phyloP scores from a whole-genome alignment of 108 stramenopile genomes.

The Cyclotella sp. region DNA sequence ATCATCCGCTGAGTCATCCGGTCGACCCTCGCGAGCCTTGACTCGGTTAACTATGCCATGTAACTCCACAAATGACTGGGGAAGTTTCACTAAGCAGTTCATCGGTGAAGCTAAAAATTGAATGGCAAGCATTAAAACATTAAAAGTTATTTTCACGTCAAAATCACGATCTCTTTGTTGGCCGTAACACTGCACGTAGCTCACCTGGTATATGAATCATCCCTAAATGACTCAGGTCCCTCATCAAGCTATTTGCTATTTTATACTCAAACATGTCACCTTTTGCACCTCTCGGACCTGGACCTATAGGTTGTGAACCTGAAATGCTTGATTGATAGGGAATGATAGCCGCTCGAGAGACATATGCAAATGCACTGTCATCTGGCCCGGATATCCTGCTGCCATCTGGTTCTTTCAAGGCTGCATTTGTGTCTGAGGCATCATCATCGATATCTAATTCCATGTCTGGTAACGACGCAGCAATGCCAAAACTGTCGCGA shows the following conservation, averaged over 20 bases:
- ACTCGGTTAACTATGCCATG: slow-evolving; percentile 85
- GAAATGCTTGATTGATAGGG: slow-evolving; percentile 83
- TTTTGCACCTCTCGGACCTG: slow-evolving; percentile 63
- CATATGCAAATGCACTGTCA: slow-evolving; percentile 67
- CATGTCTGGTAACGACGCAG: slow-evolving; percentile 4
- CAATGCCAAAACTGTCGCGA: slow-evolving; percentile 5
- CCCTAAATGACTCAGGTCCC: slow-evolving; percentile 86
- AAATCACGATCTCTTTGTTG: too few species aligned
- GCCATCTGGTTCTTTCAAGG: slow-evolving; percentile 42
- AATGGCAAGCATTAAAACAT: neutral
- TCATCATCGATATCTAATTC: slow-evolving; percentile 51
- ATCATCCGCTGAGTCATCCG: slow-evolving; percentile 73
- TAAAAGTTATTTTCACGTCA: neutral
- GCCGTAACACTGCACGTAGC: neutral
- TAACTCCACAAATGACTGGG: slow-evolving; percentile 88
- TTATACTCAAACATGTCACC: slow-evolving; percentile 68
- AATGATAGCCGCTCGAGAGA: slow-evolving; percentile 76
- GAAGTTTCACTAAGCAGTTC: slow-evolving; percentile 82
- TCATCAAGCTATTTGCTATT: slow-evolving; percentile 72
- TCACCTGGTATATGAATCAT: slow-evolving; percentile 68
- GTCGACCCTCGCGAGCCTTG: slow-evolving; percentile 70
- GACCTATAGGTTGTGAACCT: slow-evolving; percentile 65
- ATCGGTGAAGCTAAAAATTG: slow-evolving; percentile 23
- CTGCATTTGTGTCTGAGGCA: slow-evolving; percentile 45
- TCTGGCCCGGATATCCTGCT: slow-evolving; percentile 33